phyloP scores from a whole-genome alignment of 2,329 filamentous ascomycete genomes.

The Lizonia empirigonia region DNA sequence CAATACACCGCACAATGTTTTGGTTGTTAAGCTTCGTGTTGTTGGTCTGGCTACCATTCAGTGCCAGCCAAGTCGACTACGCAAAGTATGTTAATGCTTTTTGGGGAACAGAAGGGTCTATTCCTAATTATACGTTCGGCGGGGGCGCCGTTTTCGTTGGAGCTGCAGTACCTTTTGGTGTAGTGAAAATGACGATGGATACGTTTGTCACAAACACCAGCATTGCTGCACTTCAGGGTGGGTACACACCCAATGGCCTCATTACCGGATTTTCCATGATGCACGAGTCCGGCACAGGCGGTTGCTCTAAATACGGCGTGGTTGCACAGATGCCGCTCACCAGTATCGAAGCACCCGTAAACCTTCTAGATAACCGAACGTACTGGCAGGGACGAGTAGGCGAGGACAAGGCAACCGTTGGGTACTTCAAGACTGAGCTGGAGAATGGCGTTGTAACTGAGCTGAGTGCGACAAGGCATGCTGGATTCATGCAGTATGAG shows the following conservation, averaged over 20 bases:
- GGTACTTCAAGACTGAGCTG: slow-evolving; percentile 65
- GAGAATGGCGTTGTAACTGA: slow-evolving; percentile 63
- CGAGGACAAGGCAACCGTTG: slow-evolving; percentile 58
- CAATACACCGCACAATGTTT: neutral
- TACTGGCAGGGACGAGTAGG: slow-evolving; percentile 47
- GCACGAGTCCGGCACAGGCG: slow-evolving; percentile 60
- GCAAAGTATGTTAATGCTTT: slow-evolving; percentile 57
- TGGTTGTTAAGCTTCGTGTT: neutral
- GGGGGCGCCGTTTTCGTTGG: slow-evolving; percentile 45
- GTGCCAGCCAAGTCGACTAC: slow-evolving; percentile 36
- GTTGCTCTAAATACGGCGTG: slow-evolving; percentile 72
- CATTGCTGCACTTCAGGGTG: slow-evolving; percentile 39
- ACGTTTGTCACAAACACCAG: slow-evolving; percentile 34
- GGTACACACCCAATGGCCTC: slow-evolving; percentile 47
- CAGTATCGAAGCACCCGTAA: slow-evolving; percentile 50
- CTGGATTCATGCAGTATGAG: slow-evolving; percentile 65
- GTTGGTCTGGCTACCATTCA: neutral
- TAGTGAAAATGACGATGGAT: slow-evolving; percentile 46
- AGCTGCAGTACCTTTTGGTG: slow-evolving; percentile 41
- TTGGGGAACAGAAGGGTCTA: slow-evolving; percentile 56
- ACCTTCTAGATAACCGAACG: slow-evolving; percentile 49
- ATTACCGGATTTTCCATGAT: slow-evolving; percentile 45
- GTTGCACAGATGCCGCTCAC: slow-evolving; percentile 58
- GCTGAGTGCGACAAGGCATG: slow-evolving; percentile 61
- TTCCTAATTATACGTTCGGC: slow-evolving; percentile 52